phyloP scores from a whole-genome alignment of 2,329 filamentous ascomycete genomes.

The Phaeophleospora eucalypticola region DNA sequence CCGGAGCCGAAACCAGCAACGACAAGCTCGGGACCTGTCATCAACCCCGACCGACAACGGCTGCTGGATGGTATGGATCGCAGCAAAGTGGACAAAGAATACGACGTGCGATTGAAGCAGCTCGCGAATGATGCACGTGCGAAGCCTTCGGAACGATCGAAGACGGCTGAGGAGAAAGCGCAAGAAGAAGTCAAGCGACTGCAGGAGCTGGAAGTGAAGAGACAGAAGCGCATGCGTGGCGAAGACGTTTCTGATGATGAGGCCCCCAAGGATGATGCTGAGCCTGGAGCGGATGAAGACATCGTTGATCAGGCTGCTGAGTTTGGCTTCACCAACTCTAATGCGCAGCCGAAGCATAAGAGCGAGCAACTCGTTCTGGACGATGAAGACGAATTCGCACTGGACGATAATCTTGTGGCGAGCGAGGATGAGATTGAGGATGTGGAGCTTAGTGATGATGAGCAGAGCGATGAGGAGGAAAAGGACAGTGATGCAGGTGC shows the following conservation, averaged over 20 bases:
- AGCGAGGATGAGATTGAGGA: slow-evolving; percentile 61
- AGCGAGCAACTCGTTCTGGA: slow-evolving; percentile 63
- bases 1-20: slow-evolving; percentile 27
- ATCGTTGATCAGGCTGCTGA: slow-evolving; percentile 55
- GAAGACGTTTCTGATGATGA: slow-evolving; percentile 63
- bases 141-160: slow-evolving; percentile 78
- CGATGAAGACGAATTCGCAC: slow-evolving; percentile 89
- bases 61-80: slow-evolving; percentile 59
- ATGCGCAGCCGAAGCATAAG: slow-evolving; percentile 34
- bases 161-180: slow-evolving; percentile 82
- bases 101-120: slow-evolving; percentile 77
- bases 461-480: slow-evolving; percentile 11
- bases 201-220: slow-evolving; percentile 76
- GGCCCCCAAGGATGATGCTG: slow-evolving; percentile 18
- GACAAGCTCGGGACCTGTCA: slow-evolving; percentile 38
- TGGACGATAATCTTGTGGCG: slow-evolving; percentile 84
- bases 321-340: slow-evolving; percentile 60
- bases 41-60: slow-evolving; percentile 60
- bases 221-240: slow-evolving; percentile 81
- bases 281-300: slow-evolving; percentile 34
- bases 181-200: slow-evolving; percentile 73
- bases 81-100: slow-evolving; percentile 73
- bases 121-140: slow-evolving; percentile 81
- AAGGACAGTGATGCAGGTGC: slow-evolving; percentile 18
- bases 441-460: slow-evolving; percentile 15